Evolutionary conservation across 1,139 yeast genomes (phyloP).

Genomic region (Lodderomyces jiufengensis): DNA sequence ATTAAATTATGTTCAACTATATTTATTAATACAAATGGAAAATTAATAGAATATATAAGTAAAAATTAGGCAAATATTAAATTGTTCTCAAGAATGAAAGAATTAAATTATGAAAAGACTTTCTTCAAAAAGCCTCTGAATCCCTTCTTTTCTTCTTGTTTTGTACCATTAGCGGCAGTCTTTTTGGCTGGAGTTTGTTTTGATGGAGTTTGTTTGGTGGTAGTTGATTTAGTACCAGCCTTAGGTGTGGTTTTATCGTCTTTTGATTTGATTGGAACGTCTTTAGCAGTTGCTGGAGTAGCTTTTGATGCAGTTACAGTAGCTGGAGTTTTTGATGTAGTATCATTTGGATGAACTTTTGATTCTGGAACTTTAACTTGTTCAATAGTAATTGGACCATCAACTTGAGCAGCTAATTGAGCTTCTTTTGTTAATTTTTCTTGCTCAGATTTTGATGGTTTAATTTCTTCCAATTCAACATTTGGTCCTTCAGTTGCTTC

Average conservation of each 20-base stretch:
- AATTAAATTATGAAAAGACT: no score
- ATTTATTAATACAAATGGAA: not conserved
- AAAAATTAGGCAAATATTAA: not conserved
- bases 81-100: not conserved
- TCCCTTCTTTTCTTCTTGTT: slow-evolving; percentile 15
- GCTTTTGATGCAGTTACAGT: slow-evolving; percentile 7
- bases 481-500: slow-evolving; percentile 37
- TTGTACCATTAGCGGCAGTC: slow-evolving; percentile 6
- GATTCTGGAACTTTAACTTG: slow-evolving; percentile 8
- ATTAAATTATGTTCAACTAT: not conserved
- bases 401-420: slow-evolving; percentile 16
- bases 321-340: slow-evolving; percentile 1
- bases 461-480: slow-evolving; percentile 41
- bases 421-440: slow-evolving; percentile 35
- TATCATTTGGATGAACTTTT: not conserved
- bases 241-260: no score
- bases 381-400: slow-evolving; percentile 11
- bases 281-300: slow-evolving; percentile 5
- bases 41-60: not conserved
- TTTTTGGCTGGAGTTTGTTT: slow-evolving; percentile 2
- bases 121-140: slow-evolving; percentile 13
- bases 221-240: slow-evolving; percentile 1
- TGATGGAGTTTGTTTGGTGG: not conserved
- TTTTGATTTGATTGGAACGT: no score
- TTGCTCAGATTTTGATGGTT: slow-evolving; percentile 40